Evolutionary conservation across 495 filamentous ascomycete genomes (phyloP).

Genomic region (Talaromyces adpressus): DNA sequence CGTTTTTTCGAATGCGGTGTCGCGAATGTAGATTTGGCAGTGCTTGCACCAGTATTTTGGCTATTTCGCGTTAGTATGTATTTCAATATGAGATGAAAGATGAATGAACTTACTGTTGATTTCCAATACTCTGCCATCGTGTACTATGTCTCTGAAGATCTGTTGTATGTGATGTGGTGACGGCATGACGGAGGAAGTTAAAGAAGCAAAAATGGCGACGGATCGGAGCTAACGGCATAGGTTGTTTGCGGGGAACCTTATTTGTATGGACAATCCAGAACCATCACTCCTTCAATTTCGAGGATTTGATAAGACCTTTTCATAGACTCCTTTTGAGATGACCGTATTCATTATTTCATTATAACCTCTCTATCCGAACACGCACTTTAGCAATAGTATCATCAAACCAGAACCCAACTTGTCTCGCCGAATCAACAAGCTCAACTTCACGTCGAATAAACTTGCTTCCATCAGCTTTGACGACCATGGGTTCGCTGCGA

Average conservation of each 20-base stretch:
- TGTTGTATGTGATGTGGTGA: background rate
- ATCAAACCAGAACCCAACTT: slow-evolving; percentile 78
- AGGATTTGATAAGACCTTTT: background rate
- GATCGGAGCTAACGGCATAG: background rate
- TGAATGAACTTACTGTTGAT: slow-evolving; percentile 58
- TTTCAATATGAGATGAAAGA: slow-evolving; percentile 8
- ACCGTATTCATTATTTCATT: background rate
- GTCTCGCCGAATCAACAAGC: slow-evolving; percentile 70
- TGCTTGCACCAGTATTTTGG: slow-evolving; percentile 97
- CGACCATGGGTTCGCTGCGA: slow-evolving; percentile 4
- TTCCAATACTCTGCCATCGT: slow-evolving; percentile 98
- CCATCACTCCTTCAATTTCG: background rate
- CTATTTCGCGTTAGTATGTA: slow-evolving; percentile 25
- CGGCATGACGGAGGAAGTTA: background rate
- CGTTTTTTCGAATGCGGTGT: slow-evolving; percentile 80
- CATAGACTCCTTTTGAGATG: background rate
- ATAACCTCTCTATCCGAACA: slow-evolving; percentile 56
- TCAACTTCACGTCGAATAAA: slow-evolving; percentile 73
- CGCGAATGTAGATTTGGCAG: slow-evolving; percentile 83
- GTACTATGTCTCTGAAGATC: background rate
- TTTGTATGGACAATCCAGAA: background rate
- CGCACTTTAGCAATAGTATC: slow-evolving; percentile 49
- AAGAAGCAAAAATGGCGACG: background rate
- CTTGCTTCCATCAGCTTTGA: slow-evolving; percentile 27
- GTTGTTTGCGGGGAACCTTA: background rate